Percentiles rank a stretch among this genome's conserved stretches.
Evolutionary conservation across 2,329 filamentous ascomycete species (phyloP).

Genomic region (Ophiosphaerella korrae): DNA sequence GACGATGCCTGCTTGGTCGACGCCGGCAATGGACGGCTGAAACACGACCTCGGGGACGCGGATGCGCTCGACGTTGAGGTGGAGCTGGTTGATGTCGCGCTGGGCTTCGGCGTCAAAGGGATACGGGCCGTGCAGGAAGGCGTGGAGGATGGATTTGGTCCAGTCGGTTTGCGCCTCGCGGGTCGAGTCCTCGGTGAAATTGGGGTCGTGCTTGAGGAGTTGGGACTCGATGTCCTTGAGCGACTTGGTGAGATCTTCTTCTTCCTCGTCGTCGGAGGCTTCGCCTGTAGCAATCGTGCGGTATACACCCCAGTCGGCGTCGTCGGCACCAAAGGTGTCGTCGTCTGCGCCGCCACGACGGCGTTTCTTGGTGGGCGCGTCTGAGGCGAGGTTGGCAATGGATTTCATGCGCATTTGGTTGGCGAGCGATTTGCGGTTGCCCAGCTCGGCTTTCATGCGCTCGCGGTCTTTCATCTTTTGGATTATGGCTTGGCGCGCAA

Average conservation of each 20-base stretch:
- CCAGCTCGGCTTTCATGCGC: slow-evolving; percentile 88
- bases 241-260: slow-evolving; percentile 78
- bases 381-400: slow-evolving; percentile 92
- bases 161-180: slow-evolving; percentile 92
- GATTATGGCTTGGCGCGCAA: slow-evolving; percentile 71
- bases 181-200: slow-evolving; percentile 91
- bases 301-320: slow-evolving; percentile 98
- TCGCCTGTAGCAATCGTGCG: slow-evolving; percentile 86
- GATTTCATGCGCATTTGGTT: slow-evolving; percentile 98
- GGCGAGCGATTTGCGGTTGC: slow-evolving; percentile 94
- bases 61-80: slow-evolving; percentile 96
- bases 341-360: slow-evolving; percentile 87
- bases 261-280: slow-evolving; percentile 83
- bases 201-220: slow-evolving; percentile 81
- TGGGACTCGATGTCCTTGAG: slow-evolving; percentile 82
- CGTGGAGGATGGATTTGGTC: slow-evolving; percentile 89
- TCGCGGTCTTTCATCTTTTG: slow-evolving; percentile 92
- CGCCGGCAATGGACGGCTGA: slow-evolving; percentile 85
- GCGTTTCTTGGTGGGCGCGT: slow-evolving; percentile 81
- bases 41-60: slow-evolving; percentile 92
- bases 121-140: slow-evolving; percentile 85
- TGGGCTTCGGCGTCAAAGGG: slow-evolving; percentile 83
- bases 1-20: slow-evolving; percentile 91
- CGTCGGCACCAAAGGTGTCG: slow-evolving; percentile 94
- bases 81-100: slow-evolving; percentile 82